phyloP scores from a whole-genome alignment of 2,329 filamentous ascomycete species.

The Trichophyton simii region DNA sequence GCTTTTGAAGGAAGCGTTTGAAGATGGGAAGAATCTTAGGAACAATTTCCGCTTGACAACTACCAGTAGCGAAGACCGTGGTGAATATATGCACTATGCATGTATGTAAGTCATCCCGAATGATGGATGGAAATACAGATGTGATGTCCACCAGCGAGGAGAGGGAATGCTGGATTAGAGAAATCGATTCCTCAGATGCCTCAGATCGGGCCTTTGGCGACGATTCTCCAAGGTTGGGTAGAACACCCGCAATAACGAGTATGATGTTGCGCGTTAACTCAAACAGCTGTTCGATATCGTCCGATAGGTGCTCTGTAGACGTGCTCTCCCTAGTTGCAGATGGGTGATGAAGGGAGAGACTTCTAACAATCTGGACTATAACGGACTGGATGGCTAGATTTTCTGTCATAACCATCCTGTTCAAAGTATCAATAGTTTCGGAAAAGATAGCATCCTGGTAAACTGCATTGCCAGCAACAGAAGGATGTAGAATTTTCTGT shows the following conservation, averaged over 20 bases:
- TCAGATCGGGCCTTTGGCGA: slow-evolving; percentile 57
- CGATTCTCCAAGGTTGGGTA: slow-evolving; percentile 54
- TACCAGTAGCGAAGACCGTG: slow-evolving; percentile 75
- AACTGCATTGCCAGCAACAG: slow-evolving; percentile 89
- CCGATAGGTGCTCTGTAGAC: slow-evolving; percentile 66
- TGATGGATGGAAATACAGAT: slow-evolving; percentile 89
- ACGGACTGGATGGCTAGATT: slow-evolving; percentile 77
- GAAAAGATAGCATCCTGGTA: slow-evolving; percentile 93
- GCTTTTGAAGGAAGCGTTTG: slow-evolving; percentile 73
- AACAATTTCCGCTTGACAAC: slow-evolving; percentile 77
- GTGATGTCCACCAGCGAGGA: slow-evolving; percentile 87
- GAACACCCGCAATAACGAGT: slow-evolving; percentile 71
- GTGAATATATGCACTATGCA: slow-evolving; percentile 96
- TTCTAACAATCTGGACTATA: slow-evolving; percentile 86
- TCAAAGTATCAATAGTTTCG: slow-evolving; percentile 91
- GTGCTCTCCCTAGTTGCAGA: slow-evolving; percentile 61
- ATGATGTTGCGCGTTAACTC: slow-evolving; percentile 95
- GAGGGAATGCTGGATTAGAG: slow-evolving; percentile 65
- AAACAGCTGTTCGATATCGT: slow-evolving; percentile 96
- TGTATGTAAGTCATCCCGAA: slow-evolving; percentile 89
- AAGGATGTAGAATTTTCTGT: slow-evolving; percentile 87
- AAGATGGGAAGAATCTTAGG: slow-evolving; percentile 83
- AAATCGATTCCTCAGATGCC: slow-evolving; percentile 75
- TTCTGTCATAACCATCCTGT: slow-evolving; percentile 84
- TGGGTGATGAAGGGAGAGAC: slow-evolving; percentile 80